A percentile compares a stretch with the other conserved stretches of the same genome.
Evolutionary conservation across 495 filamentous ascomycete genomes (phyloP).

Genomic region (Daldinia decipiens): DNA sequence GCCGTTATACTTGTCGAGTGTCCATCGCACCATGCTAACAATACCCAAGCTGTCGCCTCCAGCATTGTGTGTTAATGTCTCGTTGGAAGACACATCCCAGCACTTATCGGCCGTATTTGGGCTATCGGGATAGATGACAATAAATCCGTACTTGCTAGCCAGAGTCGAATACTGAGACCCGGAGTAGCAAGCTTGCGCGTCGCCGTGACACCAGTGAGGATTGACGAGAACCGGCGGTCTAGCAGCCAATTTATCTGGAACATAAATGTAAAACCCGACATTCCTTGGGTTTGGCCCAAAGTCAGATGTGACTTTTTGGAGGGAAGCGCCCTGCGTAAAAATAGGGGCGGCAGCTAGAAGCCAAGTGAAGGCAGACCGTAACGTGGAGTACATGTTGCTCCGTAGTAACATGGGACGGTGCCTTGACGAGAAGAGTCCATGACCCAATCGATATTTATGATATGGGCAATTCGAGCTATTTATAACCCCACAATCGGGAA

Average conservation of each 20-base stretch:
- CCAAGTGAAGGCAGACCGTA: constrained; percentile 11
- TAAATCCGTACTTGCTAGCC: constrained; percentile 61
- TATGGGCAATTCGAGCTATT: neutral
- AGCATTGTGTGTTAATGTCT: constrained; percentile 65
- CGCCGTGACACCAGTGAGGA: constrained; percentile 64
- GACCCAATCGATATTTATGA: neutral
- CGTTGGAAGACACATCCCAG: constrained; percentile 68
- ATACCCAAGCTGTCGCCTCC: constrained; percentile 69
- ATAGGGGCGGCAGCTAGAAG: constrained; percentile 22
- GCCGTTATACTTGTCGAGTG: constrained; percentile 55
- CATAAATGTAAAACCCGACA: constrained; percentile 65
- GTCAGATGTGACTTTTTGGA: constrained; percentile 50
- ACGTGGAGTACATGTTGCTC: constrained; percentile 18
- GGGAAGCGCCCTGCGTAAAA: constrained; percentile 32
- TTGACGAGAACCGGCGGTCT: constrained; percentile 66
- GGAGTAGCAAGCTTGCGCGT: constrained; percentile 48
- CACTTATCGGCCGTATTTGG: constrained; percentile 58
- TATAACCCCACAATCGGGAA: neutral
- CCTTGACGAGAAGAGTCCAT: neutral
- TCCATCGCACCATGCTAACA: constrained; percentile 68
- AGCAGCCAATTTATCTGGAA: constrained; percentile 60
- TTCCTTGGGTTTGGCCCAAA: constrained; percentile 63
- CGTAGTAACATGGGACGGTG: neutral
- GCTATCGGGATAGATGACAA: constrained; percentile 65
- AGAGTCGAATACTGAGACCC: constrained; percentile 57